These are phyloP conservation scores for Chaetomiaceae sp. DNA, from an alignment of 2,329 filamentous ascomycete genomes.

Conservation along the genomic window DNA sequence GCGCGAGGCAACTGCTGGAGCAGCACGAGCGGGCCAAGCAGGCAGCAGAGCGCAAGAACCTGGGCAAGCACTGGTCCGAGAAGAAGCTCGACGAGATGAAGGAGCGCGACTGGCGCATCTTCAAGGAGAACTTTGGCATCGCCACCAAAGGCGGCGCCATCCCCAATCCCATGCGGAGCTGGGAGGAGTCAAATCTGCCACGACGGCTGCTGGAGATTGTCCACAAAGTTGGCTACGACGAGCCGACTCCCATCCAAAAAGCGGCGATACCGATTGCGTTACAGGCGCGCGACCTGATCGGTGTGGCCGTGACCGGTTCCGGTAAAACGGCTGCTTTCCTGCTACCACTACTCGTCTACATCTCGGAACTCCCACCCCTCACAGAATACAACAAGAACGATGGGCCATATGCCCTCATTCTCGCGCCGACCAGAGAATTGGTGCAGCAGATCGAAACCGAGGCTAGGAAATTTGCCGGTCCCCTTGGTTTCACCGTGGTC, in stretches of 20 bases:
- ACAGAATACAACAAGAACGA: conserved; percentile 86
- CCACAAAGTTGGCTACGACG: conserved; percentile 78
- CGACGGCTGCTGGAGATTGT: conserved; percentile 75
- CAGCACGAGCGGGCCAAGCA: conserved; percentile 77
- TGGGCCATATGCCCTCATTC: conserved; percentile 93
- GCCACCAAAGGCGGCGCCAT: conserved; percentile 86
- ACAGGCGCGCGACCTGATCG: conserved; percentile 91
- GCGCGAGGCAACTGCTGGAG: conserved; percentile 77
- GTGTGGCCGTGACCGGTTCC: conserved; percentile 95
- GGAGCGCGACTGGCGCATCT: conserved; percentile 97
- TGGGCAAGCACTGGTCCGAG: conserved; percentile 94
- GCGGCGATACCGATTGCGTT: conserved; percentile 94
- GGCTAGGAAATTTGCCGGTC: conserved; percentile 84
- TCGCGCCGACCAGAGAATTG: conserved; percentile 93
- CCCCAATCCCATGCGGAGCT: conserved; percentile 93
- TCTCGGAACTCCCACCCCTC: conserved; percentile 80
- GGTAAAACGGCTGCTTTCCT: conserved; percentile 97
- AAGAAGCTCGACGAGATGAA: conserved; percentile 92
- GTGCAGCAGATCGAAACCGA: conserved; percentile 96
- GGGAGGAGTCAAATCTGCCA: conserved; percentile 81
- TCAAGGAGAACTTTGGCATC: conserved; percentile 99
- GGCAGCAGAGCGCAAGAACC: conserved; percentile 64
- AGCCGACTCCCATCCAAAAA: conserved; percentile 87
- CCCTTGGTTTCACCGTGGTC: conserved; percentile 89
- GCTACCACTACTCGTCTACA: conserved; percentile 88